A percentile compares a stretch with the other conserved stretches of the same genome.
Conservation (phyloP, 2,329 filamentous ascomycete species). For the Aspergillus candidus region DNA sequence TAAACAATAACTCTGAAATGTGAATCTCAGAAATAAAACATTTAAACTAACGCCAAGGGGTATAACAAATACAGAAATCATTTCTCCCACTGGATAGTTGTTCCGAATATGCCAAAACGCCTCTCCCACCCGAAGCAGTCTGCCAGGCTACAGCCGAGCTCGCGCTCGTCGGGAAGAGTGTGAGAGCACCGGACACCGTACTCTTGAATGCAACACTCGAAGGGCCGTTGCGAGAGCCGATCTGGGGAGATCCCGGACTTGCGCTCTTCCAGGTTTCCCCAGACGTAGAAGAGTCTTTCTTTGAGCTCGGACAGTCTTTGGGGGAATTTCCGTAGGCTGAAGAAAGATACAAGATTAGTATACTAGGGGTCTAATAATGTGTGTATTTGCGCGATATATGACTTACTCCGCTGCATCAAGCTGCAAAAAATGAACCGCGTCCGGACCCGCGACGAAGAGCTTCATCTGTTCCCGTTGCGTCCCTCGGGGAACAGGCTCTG, state of each 20-base stretch:
- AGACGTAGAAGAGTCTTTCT: conserved; percentile 69
- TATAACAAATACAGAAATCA: conserved; percentile 7
- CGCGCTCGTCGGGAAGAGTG: background rate
- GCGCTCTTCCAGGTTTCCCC: conserved; percentile 76
- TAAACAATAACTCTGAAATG: background rate
- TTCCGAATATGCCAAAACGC: conserved; percentile 60
- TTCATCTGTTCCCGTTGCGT: conserved; percentile 51
- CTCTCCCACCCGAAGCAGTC: conserved; percentile 52
- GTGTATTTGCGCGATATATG: background rate
- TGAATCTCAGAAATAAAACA: too few relatives aligned
- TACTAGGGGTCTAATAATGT: background rate
- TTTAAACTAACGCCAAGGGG: background rate
- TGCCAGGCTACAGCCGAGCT: conserved; percentile 36
- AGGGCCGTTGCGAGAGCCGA: conserved; percentile 52
- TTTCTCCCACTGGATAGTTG: conserved; percentile 44
- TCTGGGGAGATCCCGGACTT: conserved; percentile 41
- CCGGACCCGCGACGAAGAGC: conserved; percentile 59
- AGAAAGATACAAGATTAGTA: background rate
- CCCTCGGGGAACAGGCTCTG: conserved; percentile 33
- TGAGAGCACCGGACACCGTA: conserved; percentile 53
- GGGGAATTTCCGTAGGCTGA: conserved; percentile 52
- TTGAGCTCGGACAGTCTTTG: conserved; percentile 50
- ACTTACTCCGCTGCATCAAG: conserved; percentile 52
- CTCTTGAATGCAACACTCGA: conserved; percentile 65
- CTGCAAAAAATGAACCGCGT: conserved; percentile 52